Evolutionary conservation across 345 rosid genomes (phyloP), one percentile per base, ranked within the genome.

Genomic region (Jatropha curcas): DNA sequence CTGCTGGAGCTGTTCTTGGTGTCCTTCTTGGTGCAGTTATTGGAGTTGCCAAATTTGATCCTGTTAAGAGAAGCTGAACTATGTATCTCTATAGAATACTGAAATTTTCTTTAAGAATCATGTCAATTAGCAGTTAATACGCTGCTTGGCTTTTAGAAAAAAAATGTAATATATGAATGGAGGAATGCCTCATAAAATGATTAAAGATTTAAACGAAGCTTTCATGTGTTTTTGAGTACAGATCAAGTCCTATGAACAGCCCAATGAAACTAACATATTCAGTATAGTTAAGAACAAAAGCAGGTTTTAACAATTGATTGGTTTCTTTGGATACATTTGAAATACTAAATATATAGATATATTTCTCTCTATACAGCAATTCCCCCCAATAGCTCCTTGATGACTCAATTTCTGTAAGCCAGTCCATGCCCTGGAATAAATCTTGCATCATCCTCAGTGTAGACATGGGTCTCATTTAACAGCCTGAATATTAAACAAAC

Each of bases 371-470:
- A 72, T 76, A 82, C 83, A 76, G 76, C 77, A 60, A 70, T 65
- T 34, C 66, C 74, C 82, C 74, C 68, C 62, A 35, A 46, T 12
- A 19, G 19, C 20, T 16, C 33, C 27, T 9, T 4, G 53, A 78
- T 68, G 12, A 72, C 70, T 87, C 84, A 86, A 80, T 66, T 80
- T 80, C 84, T 87, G 82, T 79, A 82, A 28, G 89, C 97, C 75
- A 92, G 73, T 6, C 98, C 98, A 74, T 89, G 97, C 55, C 98
- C 98, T 71, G 92, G 97, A 73, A 94, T 87, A 73, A 94, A 94
- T 78, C 97, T 88, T 4, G 98, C 97, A 53, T 86, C 82, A 43
- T 90, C 97, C 79, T 92, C 98, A 0, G 97, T 92, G 84, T 94
- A 94, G 70, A 94, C 92, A 77, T 89, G 97, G 1, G 95, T 92